Percentiles rank a stretch among this genome's conserved stretches.
These are phyloP conservation scores for Nymphaea thermarum DNA, from an alignment of 164 flowering plant species.

Conservation along the genomic window DNA sequence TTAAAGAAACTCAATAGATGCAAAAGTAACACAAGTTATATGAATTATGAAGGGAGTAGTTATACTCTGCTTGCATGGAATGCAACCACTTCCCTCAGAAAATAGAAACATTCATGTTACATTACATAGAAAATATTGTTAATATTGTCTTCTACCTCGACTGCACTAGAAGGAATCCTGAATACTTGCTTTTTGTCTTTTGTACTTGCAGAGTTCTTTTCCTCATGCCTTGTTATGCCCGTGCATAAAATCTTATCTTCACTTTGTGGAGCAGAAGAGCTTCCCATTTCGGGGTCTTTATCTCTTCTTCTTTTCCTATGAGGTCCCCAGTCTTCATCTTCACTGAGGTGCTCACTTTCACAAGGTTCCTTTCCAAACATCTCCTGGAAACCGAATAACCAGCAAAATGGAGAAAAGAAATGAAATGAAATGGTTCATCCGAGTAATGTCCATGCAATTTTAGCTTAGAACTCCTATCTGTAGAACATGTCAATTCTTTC, in stretches of 20 bases:
- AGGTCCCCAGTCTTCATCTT: constrained; percentile 99
- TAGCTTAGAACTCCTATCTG: too few relatives aligned
- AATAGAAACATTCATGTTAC: too few relatives aligned
- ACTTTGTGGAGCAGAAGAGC: constrained; percentile 40
- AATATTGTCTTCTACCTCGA: constrained; percentile 38
- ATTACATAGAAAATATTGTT: too few relatives aligned
- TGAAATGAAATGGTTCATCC: not conserved
- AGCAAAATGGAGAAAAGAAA: not conserved
- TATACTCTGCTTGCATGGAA: too few relatives aligned
- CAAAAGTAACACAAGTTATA: constrained; percentile 1
- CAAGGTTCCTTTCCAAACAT: constrained; percentile 81
- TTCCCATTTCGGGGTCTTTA: constrained; percentile 62
- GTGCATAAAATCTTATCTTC: constrained; percentile 16
- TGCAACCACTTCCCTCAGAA: too few relatives aligned
- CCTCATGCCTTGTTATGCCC: constrained; percentile 12
- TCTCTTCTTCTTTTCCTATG: constrained; percentile 33
- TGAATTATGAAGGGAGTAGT: constrained; percentile 2
- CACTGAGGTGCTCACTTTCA: constrained; percentile 53
- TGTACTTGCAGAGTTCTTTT: constrained; percentile 10
- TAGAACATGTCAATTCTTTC: too few relatives aligned
- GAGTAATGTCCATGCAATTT: not conserved
- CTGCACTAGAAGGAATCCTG: constrained; percentile 65
- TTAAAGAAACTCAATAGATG: not conserved
- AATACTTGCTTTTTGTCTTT: constrained; percentile 31
- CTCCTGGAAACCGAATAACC: constrained; percentile 33